Evolutionary conservation across 1,284 basidiomycete species (phyloP).

Genomic region (Microbotryum silenes-acaulis): DNA sequence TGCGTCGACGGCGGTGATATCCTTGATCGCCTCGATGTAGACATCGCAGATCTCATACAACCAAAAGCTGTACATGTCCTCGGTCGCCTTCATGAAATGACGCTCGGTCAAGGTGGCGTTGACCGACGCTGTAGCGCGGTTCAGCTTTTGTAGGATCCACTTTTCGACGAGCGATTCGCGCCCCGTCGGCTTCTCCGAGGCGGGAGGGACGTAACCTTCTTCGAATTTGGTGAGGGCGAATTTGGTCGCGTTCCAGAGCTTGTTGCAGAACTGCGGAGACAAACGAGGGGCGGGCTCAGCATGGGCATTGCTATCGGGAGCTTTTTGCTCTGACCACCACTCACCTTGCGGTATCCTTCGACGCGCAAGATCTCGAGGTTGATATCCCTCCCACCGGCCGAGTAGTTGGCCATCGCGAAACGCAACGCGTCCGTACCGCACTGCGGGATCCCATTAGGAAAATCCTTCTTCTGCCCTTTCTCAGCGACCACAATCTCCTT

Average conservation of each 20-base stretch:
- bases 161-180: slow-evolving; percentile 85
- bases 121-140: slow-evolving; percentile 66
- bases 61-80: slow-evolving; percentile 87
- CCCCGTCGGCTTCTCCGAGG: slow-evolving; percentile 69
- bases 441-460: slow-evolving; percentile 97
- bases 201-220: slow-evolving; percentile 65
- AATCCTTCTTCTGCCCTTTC: slow-evolving; percentile 96
- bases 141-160: slow-evolving; percentile 94
- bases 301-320: too few species aligned
- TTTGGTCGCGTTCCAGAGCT: slow-evolving; percentile 98
- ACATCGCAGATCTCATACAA: slow-evolving; percentile 97
- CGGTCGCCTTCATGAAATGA: slow-evolving; percentile 89
- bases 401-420: slow-evolving; percentile 93
- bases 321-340: not conserved
- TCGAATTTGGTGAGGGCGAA: slow-evolving; percentile 95
- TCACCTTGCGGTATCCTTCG: slow-evolving; percentile 88
- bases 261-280: slow-evolving; percentile 79
- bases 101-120: slow-evolving; percentile 69
- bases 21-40: slow-evolving; percentile 98
- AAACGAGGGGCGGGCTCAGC: too few species aligned
- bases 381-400: slow-evolving; percentile 78
- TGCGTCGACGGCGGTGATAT: slow-evolving; percentile 75
- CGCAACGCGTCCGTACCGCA: slow-evolving; percentile 95
- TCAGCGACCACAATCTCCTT: slow-evolving; percentile 88
- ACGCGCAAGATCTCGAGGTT: slow-evolving; percentile 92